These are phyloP conservation scores for Plasmopara viticola DNA, from an alignment of 352 stramenopile species.

Conservation along the genomic window DNA sequence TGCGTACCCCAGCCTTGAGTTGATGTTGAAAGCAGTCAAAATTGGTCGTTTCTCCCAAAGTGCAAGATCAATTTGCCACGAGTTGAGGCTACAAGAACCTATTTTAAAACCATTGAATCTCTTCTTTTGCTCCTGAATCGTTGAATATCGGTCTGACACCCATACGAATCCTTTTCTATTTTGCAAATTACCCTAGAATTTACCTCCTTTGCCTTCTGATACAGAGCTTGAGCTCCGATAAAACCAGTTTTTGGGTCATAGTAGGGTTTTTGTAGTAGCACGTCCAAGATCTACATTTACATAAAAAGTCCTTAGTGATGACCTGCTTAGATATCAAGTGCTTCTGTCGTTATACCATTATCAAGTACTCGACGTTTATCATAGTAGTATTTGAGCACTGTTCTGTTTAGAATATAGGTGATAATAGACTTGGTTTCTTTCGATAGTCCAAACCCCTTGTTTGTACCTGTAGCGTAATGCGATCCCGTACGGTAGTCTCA, in stretches of 20 bases:
- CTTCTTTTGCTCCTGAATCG: background rate
- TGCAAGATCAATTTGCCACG: constrained; percentile 1
- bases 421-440: background rate
- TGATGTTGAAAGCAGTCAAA: constrained; percentile 27
- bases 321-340: constrained; percentile 2
- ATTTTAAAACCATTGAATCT: background rate
- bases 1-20: constrained; percentile 32
- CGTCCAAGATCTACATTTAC: constrained; percentile 1
- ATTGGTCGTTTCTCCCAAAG: constrained; percentile 1
- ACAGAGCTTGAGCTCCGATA: constrained; percentile 2
- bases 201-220: constrained; percentile 2
- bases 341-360: background rate
- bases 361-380: background rate
- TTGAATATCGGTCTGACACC: background rate
- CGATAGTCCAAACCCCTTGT: background rate
- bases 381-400: constrained; percentile 1
- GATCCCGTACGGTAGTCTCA: background rate
- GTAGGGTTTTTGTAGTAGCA: background rate
- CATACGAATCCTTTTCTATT: background rate
- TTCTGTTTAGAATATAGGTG: background rate
- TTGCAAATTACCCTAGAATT: constrained; percentile 1
- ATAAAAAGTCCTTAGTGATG: constrained; percentile 1
- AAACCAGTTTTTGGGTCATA: background rate
- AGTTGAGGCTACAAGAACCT: background rate
- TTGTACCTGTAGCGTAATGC: background rate